phyloP scores from a whole-genome alignment of 140 eudicot genomes.

The Ambrosia hybrid region DNA sequence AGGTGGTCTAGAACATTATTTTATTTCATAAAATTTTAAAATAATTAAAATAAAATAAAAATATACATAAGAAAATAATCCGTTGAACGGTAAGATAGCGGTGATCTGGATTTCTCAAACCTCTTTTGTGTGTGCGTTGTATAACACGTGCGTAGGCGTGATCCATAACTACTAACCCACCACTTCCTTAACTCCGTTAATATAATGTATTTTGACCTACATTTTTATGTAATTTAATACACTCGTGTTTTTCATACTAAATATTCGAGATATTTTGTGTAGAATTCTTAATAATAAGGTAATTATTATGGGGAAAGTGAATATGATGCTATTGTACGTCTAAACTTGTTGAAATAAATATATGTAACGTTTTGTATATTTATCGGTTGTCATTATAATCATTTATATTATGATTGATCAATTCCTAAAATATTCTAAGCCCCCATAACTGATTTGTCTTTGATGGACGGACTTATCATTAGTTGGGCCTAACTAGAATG shows the following conservation, averaged over 20 bases:
- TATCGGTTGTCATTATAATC: too few species aligned
- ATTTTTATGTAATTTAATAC: not conserved
- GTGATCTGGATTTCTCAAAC: not conserved
- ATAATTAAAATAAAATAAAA: too few species aligned
- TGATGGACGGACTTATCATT: too few species aligned
- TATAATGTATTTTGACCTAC: not conserved
- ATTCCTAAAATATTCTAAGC: too few species aligned
- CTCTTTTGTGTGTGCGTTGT: not conserved
- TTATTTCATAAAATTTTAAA: too few species aligned
- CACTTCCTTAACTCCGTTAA: not conserved
- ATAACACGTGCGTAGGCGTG: constrained; percentile 10
- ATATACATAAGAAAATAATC: not conserved
- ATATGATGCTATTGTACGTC: too few species aligned
- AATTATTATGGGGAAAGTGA: too few species aligned
- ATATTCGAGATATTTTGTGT: not conserved
- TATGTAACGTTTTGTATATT: too few species aligned
- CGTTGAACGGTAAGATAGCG: constrained; percentile 1
- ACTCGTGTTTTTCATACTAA: not conserved
- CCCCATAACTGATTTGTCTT: too few species aligned
- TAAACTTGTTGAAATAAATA: too few species aligned
- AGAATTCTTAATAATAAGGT: not conserved
- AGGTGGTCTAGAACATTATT: not conserved
- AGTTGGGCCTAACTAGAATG: too few species aligned
- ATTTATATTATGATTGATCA: too few species aligned
- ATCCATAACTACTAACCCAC: constrained; percentile 11